Evolutionary conservation across 352 stramenopile species (phyloP).

Genomic region (Globisporangium abappressorium): DNA sequence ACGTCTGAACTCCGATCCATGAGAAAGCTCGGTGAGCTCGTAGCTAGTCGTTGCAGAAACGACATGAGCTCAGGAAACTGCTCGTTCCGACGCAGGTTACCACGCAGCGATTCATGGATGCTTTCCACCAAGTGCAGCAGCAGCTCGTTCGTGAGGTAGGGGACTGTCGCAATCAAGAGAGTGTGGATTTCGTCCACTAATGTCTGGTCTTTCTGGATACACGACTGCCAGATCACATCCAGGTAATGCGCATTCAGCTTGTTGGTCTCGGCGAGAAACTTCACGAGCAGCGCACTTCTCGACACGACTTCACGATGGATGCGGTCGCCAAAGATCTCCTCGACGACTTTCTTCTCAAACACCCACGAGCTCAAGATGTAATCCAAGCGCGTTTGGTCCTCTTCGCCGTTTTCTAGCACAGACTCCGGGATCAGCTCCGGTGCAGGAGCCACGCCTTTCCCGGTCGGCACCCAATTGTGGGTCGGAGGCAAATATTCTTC

Average conservation of each 20-base stretch:
- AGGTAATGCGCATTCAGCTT: conserved; percentile 60
- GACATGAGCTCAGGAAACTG: conserved; percentile 64
- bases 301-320: conserved; percentile 89
- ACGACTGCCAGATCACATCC: conserved; percentile 80
- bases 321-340: conserved; percentile 86
- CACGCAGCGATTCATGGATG: conserved; percentile 53
- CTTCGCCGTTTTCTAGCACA: conserved; percentile 51
- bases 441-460: conserved; percentile 64
- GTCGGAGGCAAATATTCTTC: conserved; percentile 92
- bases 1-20: conserved; percentile 63
- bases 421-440: conserved; percentile 70
- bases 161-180: conserved; percentile 69
- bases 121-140: conserved; percentile 69
- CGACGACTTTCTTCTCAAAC: conserved; percentile 64
- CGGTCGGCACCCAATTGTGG: conserved; percentile 87
- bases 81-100: conserved; percentile 53
- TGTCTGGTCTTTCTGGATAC: conserved; percentile 81
- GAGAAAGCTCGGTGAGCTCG: conserved; percentile 64
- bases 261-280: conserved; percentile 81
- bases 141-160: conserved; percentile 70
- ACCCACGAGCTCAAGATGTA: conserved; percentile 77
- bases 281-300: conserved; percentile 75
- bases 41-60: conserved; percentile 78
- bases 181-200: conserved; percentile 83
- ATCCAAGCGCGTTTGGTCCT: conserved; percentile 58